phyloP scores from a whole-genome alignment of 495 filamentous ascomycete genomes.

The Podospora pseudoanserina region DNA sequence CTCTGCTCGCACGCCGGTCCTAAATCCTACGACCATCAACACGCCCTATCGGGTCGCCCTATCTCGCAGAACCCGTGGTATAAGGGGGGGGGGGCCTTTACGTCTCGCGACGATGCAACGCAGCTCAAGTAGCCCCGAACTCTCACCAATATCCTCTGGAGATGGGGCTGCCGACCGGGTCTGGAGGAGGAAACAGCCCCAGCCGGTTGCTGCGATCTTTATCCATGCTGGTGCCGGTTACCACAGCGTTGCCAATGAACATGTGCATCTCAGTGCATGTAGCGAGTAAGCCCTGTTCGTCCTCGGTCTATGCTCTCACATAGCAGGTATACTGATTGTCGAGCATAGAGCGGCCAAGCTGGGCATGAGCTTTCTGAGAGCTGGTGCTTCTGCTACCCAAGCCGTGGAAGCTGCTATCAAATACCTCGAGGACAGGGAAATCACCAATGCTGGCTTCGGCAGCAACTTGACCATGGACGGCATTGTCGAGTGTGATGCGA shows the following conservation, averaged over 20 bases:
- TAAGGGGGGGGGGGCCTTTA: background rate
- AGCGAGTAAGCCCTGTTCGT: constrained; percentile 62
- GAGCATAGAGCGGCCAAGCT: constrained; percentile 66
- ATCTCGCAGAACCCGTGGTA: constrained; percentile 3
- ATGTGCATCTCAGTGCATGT: constrained; percentile 77
- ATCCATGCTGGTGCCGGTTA: constrained; percentile 96
- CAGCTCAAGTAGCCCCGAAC: constrained; percentile 9
- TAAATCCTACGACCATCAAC: background rate
- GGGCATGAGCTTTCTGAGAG: constrained; percentile 73
- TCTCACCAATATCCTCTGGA: constrained; percentile 3
- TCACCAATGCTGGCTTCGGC: constrained; percentile 94
- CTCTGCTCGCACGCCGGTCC: background rate
- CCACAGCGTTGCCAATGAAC: constrained; percentile 80
- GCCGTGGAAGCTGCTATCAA: constrained; percentile 91
- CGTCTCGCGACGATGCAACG: constrained; percentile 2
- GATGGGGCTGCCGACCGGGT: constrained; percentile 28
- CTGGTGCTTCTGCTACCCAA: constrained; percentile 76
- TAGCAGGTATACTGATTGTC: background rate
- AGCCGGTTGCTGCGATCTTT: constrained; percentile 65
- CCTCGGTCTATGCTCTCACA: background rate
- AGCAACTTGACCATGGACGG: constrained; percentile 93
- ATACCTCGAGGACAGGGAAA: constrained; percentile 83
- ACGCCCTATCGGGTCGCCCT: background rate
- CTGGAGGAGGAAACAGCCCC: constrained; percentile 24
- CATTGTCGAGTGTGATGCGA: constrained; percentile 89